Evolutionary conservation across 345 rosid genomes (phyloP).

Genomic region (Citrus medica): DNA sequence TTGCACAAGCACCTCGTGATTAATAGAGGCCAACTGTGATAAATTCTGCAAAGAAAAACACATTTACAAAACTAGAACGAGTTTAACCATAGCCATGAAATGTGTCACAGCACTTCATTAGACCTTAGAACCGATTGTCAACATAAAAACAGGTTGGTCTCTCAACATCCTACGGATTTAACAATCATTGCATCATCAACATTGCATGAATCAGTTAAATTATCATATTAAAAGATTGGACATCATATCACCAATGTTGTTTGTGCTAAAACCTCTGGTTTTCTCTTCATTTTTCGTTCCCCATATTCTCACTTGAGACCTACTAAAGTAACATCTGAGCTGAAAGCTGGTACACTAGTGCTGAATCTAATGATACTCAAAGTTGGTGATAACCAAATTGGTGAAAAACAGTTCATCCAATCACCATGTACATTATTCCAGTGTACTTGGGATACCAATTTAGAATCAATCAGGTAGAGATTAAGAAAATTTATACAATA

Average conservation of each 20-base stretch:
- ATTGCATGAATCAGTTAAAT: background rate
- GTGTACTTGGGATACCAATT: background rate
- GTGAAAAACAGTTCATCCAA: background rate
- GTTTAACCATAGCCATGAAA: background rate
- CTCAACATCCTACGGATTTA: background rate
- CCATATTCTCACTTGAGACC: background rate
- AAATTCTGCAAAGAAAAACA: constrained; percentile 48
- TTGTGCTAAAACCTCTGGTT: background rate
- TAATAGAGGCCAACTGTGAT: constrained; percentile 77
- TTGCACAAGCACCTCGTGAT: constrained; percentile 69
- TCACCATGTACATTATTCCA: background rate
- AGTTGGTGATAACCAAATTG: background rate
- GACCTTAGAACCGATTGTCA: background rate
- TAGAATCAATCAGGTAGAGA: background rate
- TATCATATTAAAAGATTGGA: background rate
- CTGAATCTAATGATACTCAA: background rate
- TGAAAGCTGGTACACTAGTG: background rate
- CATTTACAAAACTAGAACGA: background rate
- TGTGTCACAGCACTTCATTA: background rate
- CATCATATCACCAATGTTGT: background rate
- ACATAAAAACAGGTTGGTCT: background rate
- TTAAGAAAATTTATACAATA: background rate
- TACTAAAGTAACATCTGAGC: background rate
- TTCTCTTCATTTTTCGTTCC: background rate
- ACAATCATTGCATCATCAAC: background rate